Evolutionary conservation across 2,329 filamentous ascomycete species (phyloP), one percentile per base, ranked within the genome.

Genomic region (Scytalidium sp.): DNA sequence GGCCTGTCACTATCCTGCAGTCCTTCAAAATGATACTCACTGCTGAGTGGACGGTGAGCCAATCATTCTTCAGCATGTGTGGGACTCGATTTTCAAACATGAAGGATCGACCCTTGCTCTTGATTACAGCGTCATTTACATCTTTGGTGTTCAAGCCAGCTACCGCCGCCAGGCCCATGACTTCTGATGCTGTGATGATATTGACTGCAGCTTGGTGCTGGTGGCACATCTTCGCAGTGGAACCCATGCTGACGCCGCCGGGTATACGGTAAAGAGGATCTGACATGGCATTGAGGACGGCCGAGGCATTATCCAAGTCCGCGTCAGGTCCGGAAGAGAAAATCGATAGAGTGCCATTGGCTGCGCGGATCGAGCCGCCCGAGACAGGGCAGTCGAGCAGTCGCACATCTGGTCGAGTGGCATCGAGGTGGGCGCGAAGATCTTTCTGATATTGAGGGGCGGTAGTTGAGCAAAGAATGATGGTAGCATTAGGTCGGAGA

Each of bases 351-450:
- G 85, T 87, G 5, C 86, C 86, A 41, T 86, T 79, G 0, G 83
- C 84, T 1, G 85, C 85, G 29, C 85, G 76, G 15, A 76, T 73
- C 0, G 82, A 79, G 3, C 86, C 86, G 1, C 86, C 86, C 0
- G 84, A 88, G 0, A 90, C 86, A 0, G 86, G 86, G 21, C 79
- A 77, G 64, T 89, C 86, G 48, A 90, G 75, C 48, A 89, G 77
- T 46, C 74, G 71, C 29, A 90, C 75, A 59, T 90, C 86, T 1
- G 68, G 65, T 4, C 85, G 74, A 7, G 79, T 79, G n/a, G n/a
- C 23, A 73, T 65, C 6, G 73, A 68, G 41, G 70, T 68, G 6
- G 90, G 70, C 57, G 83, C 70, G 75, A n/a, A 89, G 76, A 13
- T 75, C 76, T 63, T 81, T 75, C 1, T 84, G 80, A 59, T 86